phyloP scores from a whole-genome alignment of 169 alveolate genomes.

The Eimeria necatrix region DNA sequence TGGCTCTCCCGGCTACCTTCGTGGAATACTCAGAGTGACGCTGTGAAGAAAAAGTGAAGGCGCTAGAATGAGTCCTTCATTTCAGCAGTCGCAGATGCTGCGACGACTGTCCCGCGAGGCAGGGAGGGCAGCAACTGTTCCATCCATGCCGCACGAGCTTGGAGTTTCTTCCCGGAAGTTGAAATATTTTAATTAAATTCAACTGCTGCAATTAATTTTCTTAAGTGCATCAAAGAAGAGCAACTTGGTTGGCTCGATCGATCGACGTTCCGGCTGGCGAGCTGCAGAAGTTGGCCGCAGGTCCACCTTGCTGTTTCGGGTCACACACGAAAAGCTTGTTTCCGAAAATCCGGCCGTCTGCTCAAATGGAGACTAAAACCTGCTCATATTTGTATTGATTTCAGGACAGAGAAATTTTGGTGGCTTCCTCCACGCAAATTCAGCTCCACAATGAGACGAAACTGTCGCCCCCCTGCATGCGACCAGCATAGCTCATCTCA shows the following conservation, averaged over 20 bases:
- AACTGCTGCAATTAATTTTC: neutral
- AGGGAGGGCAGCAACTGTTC: neutral
- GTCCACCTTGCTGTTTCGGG: constrained; percentile 2
- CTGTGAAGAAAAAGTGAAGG: too few species aligned
- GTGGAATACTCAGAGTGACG: neutral
- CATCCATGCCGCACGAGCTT: neutral
- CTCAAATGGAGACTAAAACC: neutral
- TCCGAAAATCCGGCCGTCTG: neutral
- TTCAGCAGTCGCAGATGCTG: neutral
- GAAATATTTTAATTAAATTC: neutral
- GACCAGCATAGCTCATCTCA: neutral
- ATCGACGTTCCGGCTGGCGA: neutral
- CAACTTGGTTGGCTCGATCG: neutral
- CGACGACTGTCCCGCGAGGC: neutral
- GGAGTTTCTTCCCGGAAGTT: neutral
- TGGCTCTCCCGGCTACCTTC: neutral
- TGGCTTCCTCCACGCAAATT: neutral
- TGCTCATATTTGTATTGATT: neutral
- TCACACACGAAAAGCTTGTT: neutral
- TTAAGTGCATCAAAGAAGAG: neutral
- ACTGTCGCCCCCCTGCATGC: constrained; percentile 41
- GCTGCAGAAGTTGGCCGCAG: neutral
- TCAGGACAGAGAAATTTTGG: neutral
- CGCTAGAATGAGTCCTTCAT: neutral
- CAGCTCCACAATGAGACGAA: constrained; percentile 7